A percentile compares a stretch with the other conserved stretches of the same genome.
These are phyloP conservation scores for Pugionium cornutum DNA, from an alignment of 345 rosid genomes.

Conservation along the genomic window DNA sequence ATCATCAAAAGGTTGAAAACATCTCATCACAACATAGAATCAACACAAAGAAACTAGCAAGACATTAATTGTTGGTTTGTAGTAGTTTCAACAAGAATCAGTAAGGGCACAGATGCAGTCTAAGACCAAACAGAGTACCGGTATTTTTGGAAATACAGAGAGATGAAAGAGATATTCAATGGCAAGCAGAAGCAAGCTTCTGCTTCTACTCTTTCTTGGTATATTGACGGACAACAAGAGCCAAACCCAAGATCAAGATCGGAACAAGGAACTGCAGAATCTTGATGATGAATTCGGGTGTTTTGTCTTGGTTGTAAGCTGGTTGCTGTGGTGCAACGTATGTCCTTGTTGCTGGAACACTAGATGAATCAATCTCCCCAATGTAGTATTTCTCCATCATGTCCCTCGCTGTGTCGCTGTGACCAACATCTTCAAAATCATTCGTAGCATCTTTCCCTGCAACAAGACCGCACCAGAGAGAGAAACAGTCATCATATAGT, in stretches of 20 bases:
- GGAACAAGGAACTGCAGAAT: conserved; percentile 88
- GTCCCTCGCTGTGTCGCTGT: conserved; percentile 88
- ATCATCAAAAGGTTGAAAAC: conserved; percentile 15
- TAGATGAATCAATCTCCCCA: conserved; percentile 69
- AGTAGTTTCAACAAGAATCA: conserved; percentile 19
- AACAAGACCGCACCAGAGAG: no score
- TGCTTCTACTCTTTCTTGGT: conserved; percentile 77
- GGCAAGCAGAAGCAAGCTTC: neutral
- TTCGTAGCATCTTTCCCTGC: conserved; percentile 90
- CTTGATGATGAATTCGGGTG: conserved; percentile 67
- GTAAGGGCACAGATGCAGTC: conserved; percentile 19
- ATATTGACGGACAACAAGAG: conserved; percentile 66
- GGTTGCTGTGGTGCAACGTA: conserved; percentile 58
- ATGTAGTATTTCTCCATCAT: conserved; percentile 72
- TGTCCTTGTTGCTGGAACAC: conserved; percentile 57
- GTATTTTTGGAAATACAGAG: conserved; percentile 9
- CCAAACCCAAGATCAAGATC: conserved; percentile 77
- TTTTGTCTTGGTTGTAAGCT: conserved; percentile 54
- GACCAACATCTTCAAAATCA: conserved; percentile 95
- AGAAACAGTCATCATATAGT: no score
- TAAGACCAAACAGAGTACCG: no score
- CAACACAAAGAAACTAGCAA: conserved; percentile 19
- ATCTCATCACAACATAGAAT: neutral
- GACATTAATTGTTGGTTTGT: conserved; percentile 22
- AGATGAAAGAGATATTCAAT: conserved; percentile 5